Evolutionary conservation across 2,329 filamentous ascomycete genomes (phyloP).

Genomic region (Calonectria honghensis): DNA sequence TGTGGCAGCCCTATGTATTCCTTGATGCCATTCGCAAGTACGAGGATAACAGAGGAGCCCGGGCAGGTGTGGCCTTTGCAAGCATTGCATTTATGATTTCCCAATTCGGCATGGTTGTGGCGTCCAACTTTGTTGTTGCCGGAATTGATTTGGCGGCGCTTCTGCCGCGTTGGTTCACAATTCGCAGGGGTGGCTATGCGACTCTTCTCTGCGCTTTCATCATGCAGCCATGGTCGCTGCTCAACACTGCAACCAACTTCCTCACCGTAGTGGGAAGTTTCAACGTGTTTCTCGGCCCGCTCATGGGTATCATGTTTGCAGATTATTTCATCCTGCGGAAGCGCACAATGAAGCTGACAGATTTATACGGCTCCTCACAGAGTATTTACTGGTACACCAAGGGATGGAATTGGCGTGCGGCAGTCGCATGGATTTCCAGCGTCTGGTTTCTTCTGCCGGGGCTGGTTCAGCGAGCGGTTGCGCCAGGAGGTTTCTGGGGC

Average conservation of each 20-base stretch:
- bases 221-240: constrained; percentile 51
- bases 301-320: constrained; percentile 33
- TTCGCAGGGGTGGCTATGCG: constrained; percentile 22
- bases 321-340: constrained; percentile 56
- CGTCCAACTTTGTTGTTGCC: constrained; percentile 28
- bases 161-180: constrained; percentile 30
- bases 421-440: constrained; percentile 41
- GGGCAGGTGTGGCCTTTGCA: constrained; percentile 41
- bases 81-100: constrained; percentile 45
- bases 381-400: constrained; percentile 53
- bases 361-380: constrained; percentile 51
- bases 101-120: constrained; percentile 42
- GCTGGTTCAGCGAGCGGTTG: constrained; percentile 48
- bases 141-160: constrained; percentile 34
- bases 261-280: constrained; percentile 30
- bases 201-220: constrained; percentile 45
- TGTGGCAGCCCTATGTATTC: constrained; percentile 55
- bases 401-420: constrained; percentile 51
- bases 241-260: constrained; percentile 32
- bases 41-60: constrained; percentile 19
- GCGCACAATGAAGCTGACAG: constrained; percentile 49
- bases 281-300: constrained; percentile 31
- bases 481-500: constrained; percentile 35
- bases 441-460: constrained; percentile 49
- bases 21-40: constrained; percentile 45